These are phyloP conservation scores for Madurella mycetomatis DNA, from an alignment of 2,329 filamentous ascomycete genomes.

Conservation along the genomic window DNA sequence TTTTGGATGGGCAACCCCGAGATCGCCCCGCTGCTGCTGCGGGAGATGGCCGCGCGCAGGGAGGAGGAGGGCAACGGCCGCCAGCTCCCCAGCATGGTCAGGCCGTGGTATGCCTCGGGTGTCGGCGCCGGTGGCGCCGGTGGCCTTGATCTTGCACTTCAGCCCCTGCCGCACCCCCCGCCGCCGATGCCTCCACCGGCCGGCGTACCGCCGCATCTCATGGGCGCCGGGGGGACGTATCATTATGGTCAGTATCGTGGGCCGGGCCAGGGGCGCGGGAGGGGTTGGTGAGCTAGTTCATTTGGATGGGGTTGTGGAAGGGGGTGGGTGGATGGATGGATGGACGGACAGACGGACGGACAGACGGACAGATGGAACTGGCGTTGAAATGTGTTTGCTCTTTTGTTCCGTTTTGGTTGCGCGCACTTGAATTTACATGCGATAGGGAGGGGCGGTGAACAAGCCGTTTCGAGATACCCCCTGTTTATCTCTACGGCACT, in stretches of 20 bases:
- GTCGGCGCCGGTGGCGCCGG: neutral
- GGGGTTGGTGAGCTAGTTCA: neutral
- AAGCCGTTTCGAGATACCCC: too few species aligned
- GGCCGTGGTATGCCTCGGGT: slow-evolving; percentile 14
- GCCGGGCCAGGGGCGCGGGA: neutral
- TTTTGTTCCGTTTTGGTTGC: too few species aligned
- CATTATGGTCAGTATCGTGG: neutral
- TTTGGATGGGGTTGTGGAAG: neutral
- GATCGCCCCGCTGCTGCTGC: slow-evolving; percentile 42
- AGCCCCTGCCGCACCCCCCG: neutral
- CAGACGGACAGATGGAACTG: neutral
- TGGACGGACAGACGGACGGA: neutral
- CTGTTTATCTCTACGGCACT: too few species aligned
- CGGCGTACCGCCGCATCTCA: neutral
- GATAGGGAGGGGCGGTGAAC: too few species aligned
- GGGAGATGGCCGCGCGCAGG: slow-evolving; percentile 42
- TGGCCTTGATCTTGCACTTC: neutral
- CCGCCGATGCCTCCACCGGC: neutral
- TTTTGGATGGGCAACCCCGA: slow-evolving; percentile 44
- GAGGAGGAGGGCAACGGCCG: slow-evolving; percentile 36
- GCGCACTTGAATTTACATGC: too few species aligned
- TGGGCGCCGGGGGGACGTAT: neutral
- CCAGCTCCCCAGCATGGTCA: slow-evolving; percentile 44
- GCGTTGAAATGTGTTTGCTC: neutral
- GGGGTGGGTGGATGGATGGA: neutral